Percentiles rank a stretch among this genome's conserved stretches.
phyloP scores from a whole-genome alignment of 805 yeast species.

The Yamadazyma olivae region DNA sequence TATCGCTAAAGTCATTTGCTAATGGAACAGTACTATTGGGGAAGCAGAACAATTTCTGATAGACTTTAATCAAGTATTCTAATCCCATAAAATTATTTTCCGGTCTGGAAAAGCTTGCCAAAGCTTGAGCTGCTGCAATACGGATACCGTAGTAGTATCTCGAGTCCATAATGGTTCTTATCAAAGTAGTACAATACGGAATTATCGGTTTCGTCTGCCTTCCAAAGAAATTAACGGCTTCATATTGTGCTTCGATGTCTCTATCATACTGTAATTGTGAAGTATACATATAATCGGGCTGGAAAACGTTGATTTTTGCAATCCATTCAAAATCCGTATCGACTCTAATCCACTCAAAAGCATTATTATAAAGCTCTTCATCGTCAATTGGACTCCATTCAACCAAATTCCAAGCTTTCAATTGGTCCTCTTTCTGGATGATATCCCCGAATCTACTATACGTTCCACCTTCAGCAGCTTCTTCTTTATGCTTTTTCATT shows the following conservation, averaged over 20 bases:
- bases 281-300: slow-evolving; percentile 92
- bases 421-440: slow-evolving; percentile 56
- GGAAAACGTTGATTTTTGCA: slow-evolving; percentile 72
- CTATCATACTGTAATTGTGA: slow-evolving; percentile 93
- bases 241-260: slow-evolving; percentile 93
- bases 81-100: slow-evolving; percentile 69
- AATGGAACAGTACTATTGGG: slow-evolving; percentile 59
- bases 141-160: slow-evolving; percentile 89
- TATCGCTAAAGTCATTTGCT: slow-evolving; percentile 77
- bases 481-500: slow-evolving; percentile 59
- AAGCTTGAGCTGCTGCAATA: slow-evolving; percentile 78
- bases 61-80: slow-evolving; percentile 67
- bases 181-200: slow-evolving; percentile 70
- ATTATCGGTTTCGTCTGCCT: slow-evolving; percentile 53
- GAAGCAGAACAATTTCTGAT: slow-evolving; percentile 70
- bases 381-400: slow-evolving; percentile 73
- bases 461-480: slow-evolving; percentile 24
- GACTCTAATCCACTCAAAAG: slow-evolving; percentile 97
- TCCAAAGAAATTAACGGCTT: slow-evolving; percentile 73
- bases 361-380: slow-evolving; percentile 69
- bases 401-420: slow-evolving; percentile 65
- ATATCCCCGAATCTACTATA: slow-evolving; percentile 72
- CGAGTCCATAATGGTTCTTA: slow-evolving; percentile 77
- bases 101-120: slow-evolving; percentile 64
- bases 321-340: slow-evolving; percentile 99